Conservation (phyloP, 2,329 filamentous ascomycete species). For the Endoconidiophora laricicola region DNA sequence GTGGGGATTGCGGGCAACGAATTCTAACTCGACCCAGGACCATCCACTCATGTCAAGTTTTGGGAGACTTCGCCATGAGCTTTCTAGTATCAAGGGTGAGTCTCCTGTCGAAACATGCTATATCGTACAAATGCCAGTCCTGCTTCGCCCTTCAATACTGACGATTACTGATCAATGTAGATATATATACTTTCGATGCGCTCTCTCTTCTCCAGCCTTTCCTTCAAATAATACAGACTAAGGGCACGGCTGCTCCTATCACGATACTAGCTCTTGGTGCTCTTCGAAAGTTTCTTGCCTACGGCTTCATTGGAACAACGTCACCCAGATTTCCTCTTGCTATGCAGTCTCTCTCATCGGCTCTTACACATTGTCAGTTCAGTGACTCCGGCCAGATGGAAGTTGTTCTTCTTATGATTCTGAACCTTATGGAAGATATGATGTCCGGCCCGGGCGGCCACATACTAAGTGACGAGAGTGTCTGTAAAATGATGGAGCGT, state of each 20-base stretch:
- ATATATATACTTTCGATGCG: conserved; percentile 79
- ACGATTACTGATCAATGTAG: conserved; percentile 26
- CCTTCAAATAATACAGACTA: conserved; percentile 88
- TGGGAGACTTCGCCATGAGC: conserved; percentile 70
- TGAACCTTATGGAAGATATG: conserved; percentile 98
- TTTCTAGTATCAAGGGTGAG: conserved; percentile 68
- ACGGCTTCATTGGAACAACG: conserved; percentile 69
- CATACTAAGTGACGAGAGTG: conserved; percentile 90
- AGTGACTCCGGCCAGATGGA: conserved; percentile 91
- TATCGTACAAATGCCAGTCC: not conserved
- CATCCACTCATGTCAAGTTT: conserved; percentile 94
- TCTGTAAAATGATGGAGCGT: conserved; percentile 99
- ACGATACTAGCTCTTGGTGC: conserved; percentile 87
- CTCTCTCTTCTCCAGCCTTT: conserved; percentile 83
- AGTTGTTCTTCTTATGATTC: conserved; percentile 81
- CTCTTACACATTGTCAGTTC: conserved; percentile 94
- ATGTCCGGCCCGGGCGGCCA: conserved; percentile 84
- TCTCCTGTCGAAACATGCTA: not conserved
- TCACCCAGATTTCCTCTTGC: conserved; percentile 80
- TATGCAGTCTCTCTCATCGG: conserved; percentile 87
- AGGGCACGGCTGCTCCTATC: conserved; percentile 88
- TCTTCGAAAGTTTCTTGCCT: conserved; percentile 90
- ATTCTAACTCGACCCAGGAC: conserved; percentile 92
- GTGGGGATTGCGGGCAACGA: conserved; percentile 89
- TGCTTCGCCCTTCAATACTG: not conserved